Conservation (phyloP, 1,139 yeast species). For the Candida sanyaensis region DNA sequence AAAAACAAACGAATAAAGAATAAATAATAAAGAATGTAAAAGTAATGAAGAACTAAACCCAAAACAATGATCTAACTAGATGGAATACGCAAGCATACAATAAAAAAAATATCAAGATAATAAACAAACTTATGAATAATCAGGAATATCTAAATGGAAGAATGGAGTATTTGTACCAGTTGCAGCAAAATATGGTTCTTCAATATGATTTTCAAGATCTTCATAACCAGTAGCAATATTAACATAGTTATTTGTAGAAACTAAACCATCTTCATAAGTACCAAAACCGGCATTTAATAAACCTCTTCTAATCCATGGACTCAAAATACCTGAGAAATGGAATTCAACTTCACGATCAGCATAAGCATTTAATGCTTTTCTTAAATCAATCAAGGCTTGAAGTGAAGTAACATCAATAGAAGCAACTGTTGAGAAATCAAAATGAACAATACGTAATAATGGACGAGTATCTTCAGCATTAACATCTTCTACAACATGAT, state of each 20-base stretch:
- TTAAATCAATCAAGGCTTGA: slow-evolving; percentile 74
- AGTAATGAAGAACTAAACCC: background rate
- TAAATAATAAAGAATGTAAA: background rate
- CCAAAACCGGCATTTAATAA: slow-evolving; percentile 83
- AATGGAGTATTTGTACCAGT: slow-evolving; percentile 77
- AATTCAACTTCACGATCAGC: slow-evolving; percentile 86
- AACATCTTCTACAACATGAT: slow-evolving; percentile 11
- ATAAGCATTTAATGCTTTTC: slow-evolving; percentile 69
- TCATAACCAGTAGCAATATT: slow-evolving; percentile 36
- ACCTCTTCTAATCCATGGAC: slow-evolving; percentile 85
- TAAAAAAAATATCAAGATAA: background rate
- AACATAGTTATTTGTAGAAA: slow-evolving; percentile 42
- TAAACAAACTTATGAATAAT: slow-evolving; percentile 35
- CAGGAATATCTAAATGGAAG: slow-evolving; percentile 87
- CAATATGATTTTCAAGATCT: slow-evolving; percentile 35
- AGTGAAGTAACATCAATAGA: slow-evolving; percentile 78
- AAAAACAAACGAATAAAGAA: background rate
- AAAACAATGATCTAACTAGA: background rate
- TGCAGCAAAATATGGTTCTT: slow-evolving; percentile 50
- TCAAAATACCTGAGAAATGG: slow-evolving; percentile 83
- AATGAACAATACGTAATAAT: slow-evolving; percentile 64
- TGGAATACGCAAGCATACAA: background rate
- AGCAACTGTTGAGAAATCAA: slow-evolving; percentile 79
- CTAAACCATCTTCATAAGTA: slow-evolving; percentile 45
- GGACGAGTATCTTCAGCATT: slow-evolving; percentile 59